Conservation (phyloP, 331 rosid genomes). For the Stylosanthes scabra region DNA sequence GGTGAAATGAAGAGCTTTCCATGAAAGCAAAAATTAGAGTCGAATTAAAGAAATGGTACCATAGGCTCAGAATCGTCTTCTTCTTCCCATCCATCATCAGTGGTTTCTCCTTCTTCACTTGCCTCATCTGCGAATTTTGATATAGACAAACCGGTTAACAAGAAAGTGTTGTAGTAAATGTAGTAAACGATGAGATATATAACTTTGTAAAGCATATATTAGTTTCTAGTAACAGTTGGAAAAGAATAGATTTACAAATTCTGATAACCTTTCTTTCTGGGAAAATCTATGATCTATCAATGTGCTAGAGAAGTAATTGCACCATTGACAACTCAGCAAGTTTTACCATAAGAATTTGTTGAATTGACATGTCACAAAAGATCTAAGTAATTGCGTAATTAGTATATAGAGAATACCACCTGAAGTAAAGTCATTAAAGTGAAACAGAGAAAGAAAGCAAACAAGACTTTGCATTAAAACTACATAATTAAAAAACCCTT, state of each 20-base stretch:
- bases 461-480: slow-evolving; percentile 7
- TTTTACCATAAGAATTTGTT: too few species aligned
- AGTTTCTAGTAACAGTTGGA: slow-evolving; percentile 5
- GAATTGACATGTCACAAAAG: not conserved
- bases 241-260: not conserved
- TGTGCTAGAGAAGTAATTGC: slow-evolving; percentile 5
- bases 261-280: not conserved
- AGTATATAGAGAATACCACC: not conserved
- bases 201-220: slow-evolving; percentile 12
- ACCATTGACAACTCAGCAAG: not conserved
- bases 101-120: slow-evolving; percentile 56
- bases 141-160: slow-evolving; percentile 25
- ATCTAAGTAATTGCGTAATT: slow-evolving; percentile 9
- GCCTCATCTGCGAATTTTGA: slow-evolving; percentile 51
- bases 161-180: slow-evolving; percentile 15
- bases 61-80: slow-evolving; percentile 73
- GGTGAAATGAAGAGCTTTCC: slow-evolving; percentile 28
- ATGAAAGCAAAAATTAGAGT: slow-evolving; percentile 18
- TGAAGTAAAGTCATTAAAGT: slow-evolving; percentile 19
- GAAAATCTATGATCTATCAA: slow-evolving; percentile 8
- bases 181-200: not conserved
- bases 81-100: slow-evolving; percentile 90
- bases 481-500: not conserved
- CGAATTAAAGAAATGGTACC: slow-evolving; percentile 50
- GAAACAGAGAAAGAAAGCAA: slow-evolving; percentile 7